A percentile compares a stretch with the other conserved stretches of the same genome.
phyloP scores from a whole-genome alignment of 192 early-diverging fungal species.

The Lunasporangiospora selenospora region DNA sequence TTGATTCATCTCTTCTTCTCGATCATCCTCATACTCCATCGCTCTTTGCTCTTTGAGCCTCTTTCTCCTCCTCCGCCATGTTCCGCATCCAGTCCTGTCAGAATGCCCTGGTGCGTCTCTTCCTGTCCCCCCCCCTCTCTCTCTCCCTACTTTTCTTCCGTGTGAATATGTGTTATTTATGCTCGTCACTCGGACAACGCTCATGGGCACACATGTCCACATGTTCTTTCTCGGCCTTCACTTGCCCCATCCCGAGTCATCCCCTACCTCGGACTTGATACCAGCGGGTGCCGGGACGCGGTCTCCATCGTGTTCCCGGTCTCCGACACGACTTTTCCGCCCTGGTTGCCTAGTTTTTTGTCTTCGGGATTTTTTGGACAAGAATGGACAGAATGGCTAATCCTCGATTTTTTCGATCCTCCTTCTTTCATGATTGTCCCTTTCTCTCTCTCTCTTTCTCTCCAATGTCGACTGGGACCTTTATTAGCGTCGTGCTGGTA shows the following conservation, averaged over 20 bases:
- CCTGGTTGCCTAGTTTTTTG: background rate
- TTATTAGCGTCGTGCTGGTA: conserved; percentile 48
- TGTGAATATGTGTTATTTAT: background rate
- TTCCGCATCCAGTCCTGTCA: conserved; percentile 40
- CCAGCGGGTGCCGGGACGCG: background rate
- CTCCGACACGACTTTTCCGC: background rate
- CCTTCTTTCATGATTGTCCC: background rate
- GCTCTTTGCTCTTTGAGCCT: background rate
- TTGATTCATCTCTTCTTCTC: background rate
- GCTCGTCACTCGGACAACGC: no score
- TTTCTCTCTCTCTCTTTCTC: background rate
- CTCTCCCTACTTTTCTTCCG: background rate
- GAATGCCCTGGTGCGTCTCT: conserved; percentile 42
- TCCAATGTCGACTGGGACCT: no score
- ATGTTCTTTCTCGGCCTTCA: background rate
- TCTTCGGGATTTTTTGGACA: background rate
- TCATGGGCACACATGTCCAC: background rate
- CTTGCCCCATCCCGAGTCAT: background rate
- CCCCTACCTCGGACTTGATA: background rate
- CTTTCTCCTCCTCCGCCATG: conserved; percentile 9
- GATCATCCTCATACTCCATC: no score
- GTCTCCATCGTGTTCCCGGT: background rate
- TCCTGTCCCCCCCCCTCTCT: background rate
- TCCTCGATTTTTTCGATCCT: background rate
- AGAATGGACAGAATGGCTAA: background rate